Evolutionary conservation across 2,329 filamentous ascomycete genomes (phyloP).

Genomic region (Meredithiella fracta): DNA sequence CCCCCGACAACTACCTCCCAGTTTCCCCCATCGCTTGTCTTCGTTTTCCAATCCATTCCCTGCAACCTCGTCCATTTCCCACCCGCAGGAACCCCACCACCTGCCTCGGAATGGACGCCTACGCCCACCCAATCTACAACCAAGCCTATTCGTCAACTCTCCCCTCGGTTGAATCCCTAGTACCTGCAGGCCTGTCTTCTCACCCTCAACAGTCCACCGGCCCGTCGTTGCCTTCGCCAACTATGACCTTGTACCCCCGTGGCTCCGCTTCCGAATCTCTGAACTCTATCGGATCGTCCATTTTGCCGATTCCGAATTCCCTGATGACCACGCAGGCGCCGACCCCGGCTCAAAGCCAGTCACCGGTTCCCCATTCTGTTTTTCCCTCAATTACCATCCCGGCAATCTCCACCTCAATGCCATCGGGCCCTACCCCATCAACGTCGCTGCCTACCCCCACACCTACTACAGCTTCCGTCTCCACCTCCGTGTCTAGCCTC

Average conservation of each 20-base stretch:
- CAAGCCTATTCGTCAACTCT: constrained; percentile 9
- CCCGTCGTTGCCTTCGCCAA: constrained; percentile 9
- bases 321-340: neutral
- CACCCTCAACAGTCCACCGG: neutral
- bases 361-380: constrained; percentile 1
- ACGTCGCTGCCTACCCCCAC: neutral
- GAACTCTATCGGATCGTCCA: neutral
- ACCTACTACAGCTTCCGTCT: constrained; percentile 2
- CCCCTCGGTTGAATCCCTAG: constrained; percentile 10
- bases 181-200: constrained; percentile 1
- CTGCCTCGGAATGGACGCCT: neutral
- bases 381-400: constrained; percentile 7
- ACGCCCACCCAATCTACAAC: neutral
- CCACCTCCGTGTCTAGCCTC: constrained; percentile 6
- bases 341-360: constrained; percentile 6
- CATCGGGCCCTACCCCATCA: neutral
- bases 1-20: neutral
- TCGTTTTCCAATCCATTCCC: too few relatives aligned
- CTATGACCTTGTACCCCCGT: constrained; percentile 8
- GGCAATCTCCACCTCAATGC: neutral
- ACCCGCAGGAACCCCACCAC: too few relatives aligned
- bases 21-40: neutral
- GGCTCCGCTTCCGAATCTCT: neutral
- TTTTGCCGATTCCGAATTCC: neutral
- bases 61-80: too few relatives aligned